phyloP scores from a whole-genome alignment of 208 protist genomes.

The Leishmania mexicana region DNA sequence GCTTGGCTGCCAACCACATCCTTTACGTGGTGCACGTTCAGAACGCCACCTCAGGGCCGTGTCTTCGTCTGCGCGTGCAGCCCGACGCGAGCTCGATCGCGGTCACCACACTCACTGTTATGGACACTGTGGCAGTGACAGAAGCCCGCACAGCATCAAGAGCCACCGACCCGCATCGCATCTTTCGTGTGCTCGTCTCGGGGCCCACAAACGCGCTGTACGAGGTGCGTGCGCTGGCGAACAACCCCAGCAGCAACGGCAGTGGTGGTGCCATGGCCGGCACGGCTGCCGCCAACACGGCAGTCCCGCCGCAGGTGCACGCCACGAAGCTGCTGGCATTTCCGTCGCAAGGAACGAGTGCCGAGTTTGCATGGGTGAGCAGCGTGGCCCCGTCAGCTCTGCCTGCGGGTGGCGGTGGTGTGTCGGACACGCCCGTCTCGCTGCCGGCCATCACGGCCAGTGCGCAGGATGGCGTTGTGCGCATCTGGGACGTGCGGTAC shows the following conservation, averaged over 20 bases:
- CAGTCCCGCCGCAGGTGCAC: slow-evolving; percentile 26
- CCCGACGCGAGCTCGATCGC: slow-evolving; percentile 54
- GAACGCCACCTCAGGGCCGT: slow-evolving; percentile 27
- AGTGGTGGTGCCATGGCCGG: not conserved
- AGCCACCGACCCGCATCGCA: not conserved
- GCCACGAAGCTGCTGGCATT: slow-evolving; percentile 60
- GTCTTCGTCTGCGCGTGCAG: slow-evolving; percentile 46
- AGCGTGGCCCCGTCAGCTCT: not conserved
- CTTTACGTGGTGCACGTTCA: slow-evolving; percentile 52
- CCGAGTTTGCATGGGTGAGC: slow-evolving; percentile 73
- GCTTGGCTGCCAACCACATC: slow-evolving; percentile 45
- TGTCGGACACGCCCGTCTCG: not conserved
- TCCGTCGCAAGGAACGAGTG: slow-evolving; percentile 65
- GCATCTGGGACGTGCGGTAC: slow-evolving; percentile 72
- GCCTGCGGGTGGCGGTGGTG: not conserved
- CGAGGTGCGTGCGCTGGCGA: slow-evolving; percentile 25
- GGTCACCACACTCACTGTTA: slow-evolving; percentile 21
- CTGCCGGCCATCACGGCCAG: slow-evolving; percentile 65
- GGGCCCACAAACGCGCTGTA: slow-evolving; percentile 67
- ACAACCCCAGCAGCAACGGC: not conserved
- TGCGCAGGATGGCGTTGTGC: slow-evolving; percentile 70
- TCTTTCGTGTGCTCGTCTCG: slow-evolving; percentile 59
- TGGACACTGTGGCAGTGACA: not conserved
- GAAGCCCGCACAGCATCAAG: not conserved
- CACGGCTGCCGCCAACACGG: not conserved